These are phyloP conservation scores for Diaporthe eres DNA, from an alignment of 2,329 filamentous ascomycete genomes.

Conservation along the genomic window DNA sequence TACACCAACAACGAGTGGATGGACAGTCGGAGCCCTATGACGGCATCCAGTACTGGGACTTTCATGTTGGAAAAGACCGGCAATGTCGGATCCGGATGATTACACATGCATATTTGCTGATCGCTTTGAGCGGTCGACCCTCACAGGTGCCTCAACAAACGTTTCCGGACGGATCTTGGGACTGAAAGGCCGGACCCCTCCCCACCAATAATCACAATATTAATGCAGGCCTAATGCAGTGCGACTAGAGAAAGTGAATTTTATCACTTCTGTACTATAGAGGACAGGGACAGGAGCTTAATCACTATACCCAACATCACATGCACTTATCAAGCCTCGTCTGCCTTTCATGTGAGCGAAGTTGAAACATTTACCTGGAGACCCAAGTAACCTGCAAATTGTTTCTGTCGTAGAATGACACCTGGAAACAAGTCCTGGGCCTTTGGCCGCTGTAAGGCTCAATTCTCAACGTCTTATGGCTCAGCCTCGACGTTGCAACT, in stretches of 20 bases:
- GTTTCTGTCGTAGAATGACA: background rate
- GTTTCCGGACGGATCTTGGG: background rate
- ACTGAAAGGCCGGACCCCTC: background rate
- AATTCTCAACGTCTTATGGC: background rate
- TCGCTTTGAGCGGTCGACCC: background rate
- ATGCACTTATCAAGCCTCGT: background rate
- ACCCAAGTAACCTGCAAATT: background rate
- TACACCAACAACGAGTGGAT: background rate
- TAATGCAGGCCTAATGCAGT: background rate
- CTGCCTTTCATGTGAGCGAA: background rate
- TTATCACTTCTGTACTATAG: background rate
- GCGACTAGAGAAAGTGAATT: background rate
- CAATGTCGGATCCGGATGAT: background rate
- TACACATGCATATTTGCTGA: background rate
- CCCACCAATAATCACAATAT: background rate
- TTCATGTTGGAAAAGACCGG: slow-evolving; percentile 7
- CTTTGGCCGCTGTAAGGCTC: background rate
- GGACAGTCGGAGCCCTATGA: slow-evolving; percentile 5
- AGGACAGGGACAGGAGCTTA: background rate
- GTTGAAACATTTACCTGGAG: background rate
- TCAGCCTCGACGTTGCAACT: background rate
- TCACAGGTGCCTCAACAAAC: background rate
- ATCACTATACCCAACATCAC: slow-evolving; percentile 1
- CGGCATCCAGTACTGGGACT: slow-evolving; percentile 11
- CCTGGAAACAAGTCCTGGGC: background rate